These are phyloP conservation scores for Plenodomus lindquistii DNA, from an alignment of 2,329 filamentous ascomycete species.

Conservation along the genomic window DNA sequence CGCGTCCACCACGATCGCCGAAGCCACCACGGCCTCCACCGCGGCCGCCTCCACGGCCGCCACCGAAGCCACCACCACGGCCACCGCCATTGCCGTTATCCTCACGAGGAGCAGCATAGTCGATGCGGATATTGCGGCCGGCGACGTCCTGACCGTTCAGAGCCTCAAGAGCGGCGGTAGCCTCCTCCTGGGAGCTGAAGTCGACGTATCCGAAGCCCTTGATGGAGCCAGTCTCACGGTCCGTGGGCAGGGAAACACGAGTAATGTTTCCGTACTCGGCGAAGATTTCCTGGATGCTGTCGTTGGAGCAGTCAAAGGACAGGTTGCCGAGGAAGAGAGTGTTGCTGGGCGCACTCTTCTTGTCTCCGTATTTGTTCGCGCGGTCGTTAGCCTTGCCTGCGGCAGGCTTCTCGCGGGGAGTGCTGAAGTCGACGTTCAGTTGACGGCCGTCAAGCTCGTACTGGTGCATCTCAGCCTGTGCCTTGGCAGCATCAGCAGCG, in stretches of 20 bases:
- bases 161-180: slow-evolving; percentile 71
- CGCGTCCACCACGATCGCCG: slow-evolving; percentile 48
- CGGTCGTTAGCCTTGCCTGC: slow-evolving; percentile 56
- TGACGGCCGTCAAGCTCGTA: slow-evolving; percentile 73
- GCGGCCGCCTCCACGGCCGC: slow-evolving; percentile 54
- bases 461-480: slow-evolving; percentile 74
- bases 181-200: slow-evolving; percentile 81
- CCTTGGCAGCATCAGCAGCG: slow-evolving; percentile 69
- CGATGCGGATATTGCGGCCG: slow-evolving; percentile 77
- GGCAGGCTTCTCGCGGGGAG: slow-evolving; percentile 62
- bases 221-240: slow-evolving; percentile 78
- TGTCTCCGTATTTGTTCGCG: slow-evolving; percentile 74
- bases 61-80: slow-evolving; percentile 56
- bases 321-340: slow-evolving; percentile 93
- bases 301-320: slow-evolving; percentile 80
- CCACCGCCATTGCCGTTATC: slow-evolving; percentile 60
- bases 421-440: slow-evolving; percentile 80
- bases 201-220: slow-evolving; percentile 95
- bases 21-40: slow-evolving; percentile 54
- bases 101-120: slow-evolving; percentile 73
- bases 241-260: slow-evolving; percentile 85
- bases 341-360: slow-evolving; percentile 76
- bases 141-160: slow-evolving; percentile 73
- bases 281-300: slow-evolving; percentile 75
- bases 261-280: slow-evolving; percentile 69